Conservation (phyloP, 2,329 filamentous ascomycete species). For the Xylariaceae sp. region DNA sequence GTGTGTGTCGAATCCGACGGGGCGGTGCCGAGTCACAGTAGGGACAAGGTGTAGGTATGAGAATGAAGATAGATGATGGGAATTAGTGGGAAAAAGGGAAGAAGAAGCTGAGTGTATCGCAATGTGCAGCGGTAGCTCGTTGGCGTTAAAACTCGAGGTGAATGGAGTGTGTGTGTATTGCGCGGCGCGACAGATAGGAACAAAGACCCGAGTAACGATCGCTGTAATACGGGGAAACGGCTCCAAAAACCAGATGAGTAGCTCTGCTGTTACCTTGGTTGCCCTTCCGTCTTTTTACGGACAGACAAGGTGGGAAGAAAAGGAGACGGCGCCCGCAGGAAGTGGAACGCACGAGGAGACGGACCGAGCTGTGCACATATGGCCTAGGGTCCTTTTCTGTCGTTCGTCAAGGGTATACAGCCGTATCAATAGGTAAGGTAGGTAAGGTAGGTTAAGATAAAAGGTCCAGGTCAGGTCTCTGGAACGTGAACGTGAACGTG, state of each 20-base stretch:
- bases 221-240: constrained; percentile 17
- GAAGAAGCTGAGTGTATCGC: no score
- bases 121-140: no score
- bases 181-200: constrained; percentile 14
- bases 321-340: constrained; percentile 28
- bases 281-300: constrained; percentile 2
- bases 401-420: no score
- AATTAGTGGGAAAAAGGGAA: no score
- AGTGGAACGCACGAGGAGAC: constrained; percentile 24
- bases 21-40: background rate
- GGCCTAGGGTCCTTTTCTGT: no score
- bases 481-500: no score
- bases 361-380: constrained; percentile 26
- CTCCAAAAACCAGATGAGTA: constrained; percentile 18
- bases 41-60: no score
- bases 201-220: constrained; percentile 41
- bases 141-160: background rate
- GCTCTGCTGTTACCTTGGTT: constrained; percentile 19
- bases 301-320: constrained; percentile 16
- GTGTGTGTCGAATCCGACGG: background rate
- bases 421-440: no score
- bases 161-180: background rate
- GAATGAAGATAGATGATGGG: no score
- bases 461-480: no score
- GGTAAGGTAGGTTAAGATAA: no score